Conservation (phyloP, 2,329 filamentous ascomycete species). For the Trichoderma aggressivum region DNA sequence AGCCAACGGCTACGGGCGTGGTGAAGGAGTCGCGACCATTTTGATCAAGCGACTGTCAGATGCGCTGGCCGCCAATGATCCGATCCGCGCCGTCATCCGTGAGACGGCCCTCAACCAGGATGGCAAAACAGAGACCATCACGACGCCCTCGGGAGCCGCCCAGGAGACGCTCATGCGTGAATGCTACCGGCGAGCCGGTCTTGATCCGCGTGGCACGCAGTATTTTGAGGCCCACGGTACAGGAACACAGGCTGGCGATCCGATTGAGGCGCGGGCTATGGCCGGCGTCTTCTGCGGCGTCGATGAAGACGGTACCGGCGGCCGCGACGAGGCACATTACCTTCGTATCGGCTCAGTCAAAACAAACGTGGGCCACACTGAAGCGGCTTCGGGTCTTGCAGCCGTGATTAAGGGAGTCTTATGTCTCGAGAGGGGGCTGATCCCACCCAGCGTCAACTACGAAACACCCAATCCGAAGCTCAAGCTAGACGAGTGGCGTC, state of each 20-base stretch:
- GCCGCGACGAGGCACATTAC: conserved; percentile 16
- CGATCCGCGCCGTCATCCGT: conserved; percentile 1
- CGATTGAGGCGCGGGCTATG: conserved; percentile 1
- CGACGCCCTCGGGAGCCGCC: background rate
- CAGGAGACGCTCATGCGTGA: background rate
- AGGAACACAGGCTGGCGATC: conserved; percentile 40
- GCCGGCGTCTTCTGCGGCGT: background rate
- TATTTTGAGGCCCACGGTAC: conserved; percentile 17
- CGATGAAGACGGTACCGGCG: background rate
- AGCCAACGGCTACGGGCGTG: conserved; percentile 11
- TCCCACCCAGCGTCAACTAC: background rate
- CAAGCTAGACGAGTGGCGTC: conserved; percentile 15
- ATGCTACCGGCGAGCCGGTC: background rate
- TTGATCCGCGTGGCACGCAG: background rate
- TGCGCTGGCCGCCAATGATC: conserved; percentile 8
- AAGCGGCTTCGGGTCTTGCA: conserved; percentile 27
- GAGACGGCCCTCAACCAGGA: conserved; percentile 7
- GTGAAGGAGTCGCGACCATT: conserved; percentile 6
- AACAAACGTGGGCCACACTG: conserved; percentile 28
- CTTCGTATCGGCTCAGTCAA: conserved; percentile 28
- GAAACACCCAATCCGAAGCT: conserved; percentile 3
- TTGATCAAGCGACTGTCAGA: background rate
- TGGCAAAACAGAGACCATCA: conserved; percentile 8
- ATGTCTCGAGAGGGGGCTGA: background rate
- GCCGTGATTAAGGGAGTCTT: conserved; percentile 6